Evolutionary conservation across 2,329 filamentous ascomycete species (phyloP).

Genomic region (Sclerotinia minor): DNA sequence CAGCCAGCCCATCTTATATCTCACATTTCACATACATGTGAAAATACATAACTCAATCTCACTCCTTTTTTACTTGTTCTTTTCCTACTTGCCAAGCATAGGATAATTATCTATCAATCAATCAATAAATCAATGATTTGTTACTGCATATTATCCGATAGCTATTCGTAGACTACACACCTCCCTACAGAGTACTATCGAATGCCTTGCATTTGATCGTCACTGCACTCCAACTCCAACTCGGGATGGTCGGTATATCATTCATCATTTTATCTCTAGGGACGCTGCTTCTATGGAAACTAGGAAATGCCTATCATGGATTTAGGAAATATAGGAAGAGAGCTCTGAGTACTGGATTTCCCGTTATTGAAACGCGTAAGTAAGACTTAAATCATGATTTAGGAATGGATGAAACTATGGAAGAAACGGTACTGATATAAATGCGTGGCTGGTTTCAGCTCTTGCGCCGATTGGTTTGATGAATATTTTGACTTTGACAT

Average conservation of each 20-base stretch:
- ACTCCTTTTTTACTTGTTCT: not conserved
- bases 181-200: not conserved
- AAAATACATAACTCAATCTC: not conserved
- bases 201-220: not conserved
- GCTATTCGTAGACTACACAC: not conserved
- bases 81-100: not conserved
- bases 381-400: not conserved
- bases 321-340: not conserved
- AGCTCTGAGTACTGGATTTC: not conserved
- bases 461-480: constrained; percentile 26
- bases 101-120: too few species aligned
- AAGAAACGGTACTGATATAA: not conserved
- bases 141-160: not conserved
- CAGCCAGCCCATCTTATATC: too few species aligned
- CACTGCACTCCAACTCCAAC: not conserved
- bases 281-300: not conserved
- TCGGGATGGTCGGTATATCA: not conserved
- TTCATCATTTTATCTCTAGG: not conserved
- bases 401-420: not conserved
- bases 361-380: constrained; percentile 14
- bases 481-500: constrained; percentile 23
- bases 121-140: not conserved
- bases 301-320: not conserved
- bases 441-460: not conserved
- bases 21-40: constrained; percentile 1